A percentile compares a stretch with the other conserved stretches of the same genome.
phyloP scores from a whole-genome alignment of 768 basidiomycete species.

The Megacollybia marginata region DNA sequence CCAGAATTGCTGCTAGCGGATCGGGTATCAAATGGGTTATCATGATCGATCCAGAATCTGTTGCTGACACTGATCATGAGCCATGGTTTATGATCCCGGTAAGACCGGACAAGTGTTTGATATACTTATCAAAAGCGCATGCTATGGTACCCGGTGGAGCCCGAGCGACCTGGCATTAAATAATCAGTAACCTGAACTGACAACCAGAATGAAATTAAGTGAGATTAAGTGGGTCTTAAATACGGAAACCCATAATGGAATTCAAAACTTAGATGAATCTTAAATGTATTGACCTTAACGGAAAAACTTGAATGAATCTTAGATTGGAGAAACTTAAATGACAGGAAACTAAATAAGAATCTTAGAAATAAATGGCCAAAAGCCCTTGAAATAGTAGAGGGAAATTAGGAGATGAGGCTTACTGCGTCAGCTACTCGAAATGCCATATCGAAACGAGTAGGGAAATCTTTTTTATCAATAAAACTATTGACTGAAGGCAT shows the following conservation, averaged over 20 bases:
- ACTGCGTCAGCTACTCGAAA: slow-evolving; percentile 8
- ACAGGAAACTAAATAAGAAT: neutral
- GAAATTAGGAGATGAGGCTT: too few species aligned
- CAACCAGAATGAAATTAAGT: neutral
- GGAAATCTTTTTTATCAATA: too few species aligned
- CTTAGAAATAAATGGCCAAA: neutral
- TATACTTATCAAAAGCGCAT: slow-evolving; percentile 22
- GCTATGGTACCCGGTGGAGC: too few species aligned
- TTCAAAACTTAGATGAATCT: neutral
- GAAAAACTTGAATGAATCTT: too few species aligned
- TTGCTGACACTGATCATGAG: slow-evolving; percentile 20
- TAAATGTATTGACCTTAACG: too few species aligned
- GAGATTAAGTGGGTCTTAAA: neutral
- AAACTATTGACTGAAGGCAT: too few species aligned
- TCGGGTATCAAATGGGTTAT: slow-evolving; percentile 19
- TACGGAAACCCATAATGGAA: neutral
- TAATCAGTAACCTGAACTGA: too few species aligned
- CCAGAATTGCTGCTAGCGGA: too few species aligned
- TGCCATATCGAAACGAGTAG: too few species aligned
- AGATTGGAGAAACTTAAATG: neutral
- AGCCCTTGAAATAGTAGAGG: neutral
- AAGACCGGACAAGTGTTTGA: slow-evolving; percentile 24
- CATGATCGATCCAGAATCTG: slow-evolving; percentile 24
- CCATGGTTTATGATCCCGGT: slow-evolving; percentile 25
- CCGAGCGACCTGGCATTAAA: slow-evolving; percentile 19